Evolutionary conservation across 345 rosid species (phyloP).

Genomic region (Boechera divaricarpa): DNA sequence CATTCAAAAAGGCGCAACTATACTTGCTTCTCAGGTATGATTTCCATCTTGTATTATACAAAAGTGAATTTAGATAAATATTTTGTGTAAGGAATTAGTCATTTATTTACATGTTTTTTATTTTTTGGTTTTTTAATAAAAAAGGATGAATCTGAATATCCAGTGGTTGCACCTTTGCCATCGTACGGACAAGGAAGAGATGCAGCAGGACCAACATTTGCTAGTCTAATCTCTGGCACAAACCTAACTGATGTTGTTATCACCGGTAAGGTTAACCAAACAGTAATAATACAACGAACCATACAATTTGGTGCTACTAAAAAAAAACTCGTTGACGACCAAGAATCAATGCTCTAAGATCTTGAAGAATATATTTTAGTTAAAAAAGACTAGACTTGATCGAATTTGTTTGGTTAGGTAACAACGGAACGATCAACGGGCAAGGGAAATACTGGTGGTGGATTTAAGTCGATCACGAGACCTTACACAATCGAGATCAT

Average conservation of each 20-base stretch:
- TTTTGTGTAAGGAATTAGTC: background rate
- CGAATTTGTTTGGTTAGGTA: conserved; percentile 50
- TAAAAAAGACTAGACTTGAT: background rate
- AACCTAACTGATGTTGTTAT: conserved; percentile 79
- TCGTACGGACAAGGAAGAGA: conserved; percentile 81
- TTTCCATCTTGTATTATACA: background rate
- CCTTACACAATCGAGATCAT: conserved; percentile 79
- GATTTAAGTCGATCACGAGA: conserved; percentile 59
- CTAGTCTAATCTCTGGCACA: conserved; percentile 70
- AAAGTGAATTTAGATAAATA: background rate
- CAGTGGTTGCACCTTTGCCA: conserved; percentile 58
- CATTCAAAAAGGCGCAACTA: conserved; percentile 62
- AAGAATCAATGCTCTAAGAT: background rate
- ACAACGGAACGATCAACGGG: conserved; percentile 83
- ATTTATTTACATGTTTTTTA: background rate
- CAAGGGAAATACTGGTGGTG: conserved; percentile 75
- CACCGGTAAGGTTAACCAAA: conserved; percentile 55
- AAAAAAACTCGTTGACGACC: background rate
- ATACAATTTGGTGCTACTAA: background rate
- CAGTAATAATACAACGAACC: background rate
- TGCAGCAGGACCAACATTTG: conserved; percentile 58
- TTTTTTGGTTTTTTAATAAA: conserved; percentile 46
- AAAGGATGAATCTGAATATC: conserved; percentile 68
- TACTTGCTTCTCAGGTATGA: conserved; percentile 83
- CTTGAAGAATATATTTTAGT: background rate